Percentiles rank a stretch among this genome's conserved stretches.
Conservation (phyloP, 139 green algal genomes). For the Chlamydomonas schloesseri region DNA sequence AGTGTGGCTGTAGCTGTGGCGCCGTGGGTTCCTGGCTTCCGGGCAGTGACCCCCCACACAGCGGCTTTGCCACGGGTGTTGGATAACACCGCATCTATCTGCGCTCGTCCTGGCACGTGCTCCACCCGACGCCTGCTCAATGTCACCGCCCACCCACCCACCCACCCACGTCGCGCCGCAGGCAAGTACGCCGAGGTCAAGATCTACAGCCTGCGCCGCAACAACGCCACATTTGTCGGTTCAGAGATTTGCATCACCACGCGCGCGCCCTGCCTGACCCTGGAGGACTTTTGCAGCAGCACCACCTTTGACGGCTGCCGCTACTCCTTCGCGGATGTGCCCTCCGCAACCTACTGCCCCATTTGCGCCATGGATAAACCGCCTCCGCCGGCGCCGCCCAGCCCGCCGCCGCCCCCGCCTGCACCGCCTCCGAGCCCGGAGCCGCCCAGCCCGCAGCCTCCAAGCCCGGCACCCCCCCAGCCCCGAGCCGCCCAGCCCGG, state of each 20-base stretch:
- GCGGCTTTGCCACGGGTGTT: too few species aligned
- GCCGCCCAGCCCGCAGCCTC: not conserved
- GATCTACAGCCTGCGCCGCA: conserved; percentile 36
- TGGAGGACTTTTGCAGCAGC: conserved; percentile 3
- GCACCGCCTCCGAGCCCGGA: not conserved
- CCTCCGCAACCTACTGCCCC: conserved; percentile 13
- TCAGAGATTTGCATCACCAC: not conserved
- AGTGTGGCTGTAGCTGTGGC: too few species aligned
- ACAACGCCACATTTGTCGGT: not conserved
- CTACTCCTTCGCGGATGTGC: conserved; percentile 1
- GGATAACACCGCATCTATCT: too few species aligned
- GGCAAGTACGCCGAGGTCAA: not conserved
- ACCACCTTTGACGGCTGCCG: not conserved
- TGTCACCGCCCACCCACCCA: too few species aligned
- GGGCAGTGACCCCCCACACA: too few species aligned
- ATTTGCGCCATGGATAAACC: not conserved
- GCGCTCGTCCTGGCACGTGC: too few species aligned
- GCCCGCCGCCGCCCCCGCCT: not conserved
- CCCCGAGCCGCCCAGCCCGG: not conserved
- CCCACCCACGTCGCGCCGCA: too few species aligned
- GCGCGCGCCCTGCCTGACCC: not conserved
- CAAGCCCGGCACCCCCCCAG: not conserved
- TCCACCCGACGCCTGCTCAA: too few species aligned
- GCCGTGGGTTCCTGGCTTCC: too few species aligned
- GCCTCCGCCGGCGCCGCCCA: not conserved